Conservation (phyloP, 2,329 filamentous ascomycete genomes). For the Oidium heveae region DNA sequence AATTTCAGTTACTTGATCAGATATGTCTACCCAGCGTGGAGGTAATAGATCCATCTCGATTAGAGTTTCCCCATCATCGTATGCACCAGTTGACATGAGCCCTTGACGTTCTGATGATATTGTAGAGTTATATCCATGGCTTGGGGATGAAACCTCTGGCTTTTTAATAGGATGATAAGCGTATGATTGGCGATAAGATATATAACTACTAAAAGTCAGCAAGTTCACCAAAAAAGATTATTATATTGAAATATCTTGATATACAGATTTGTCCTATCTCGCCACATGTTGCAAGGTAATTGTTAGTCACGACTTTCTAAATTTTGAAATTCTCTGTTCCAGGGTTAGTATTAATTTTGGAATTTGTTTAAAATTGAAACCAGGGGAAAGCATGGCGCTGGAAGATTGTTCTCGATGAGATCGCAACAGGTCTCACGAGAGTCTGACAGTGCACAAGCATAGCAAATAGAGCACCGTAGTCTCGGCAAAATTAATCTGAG, state of each 20-base stretch:
- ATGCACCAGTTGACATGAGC: slow-evolving; percentile 57
- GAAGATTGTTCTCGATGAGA: too few relatives aligned
- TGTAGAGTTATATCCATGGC: slow-evolving; percentile 33
- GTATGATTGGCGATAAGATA: slow-evolving; percentile 97
- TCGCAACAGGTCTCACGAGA: too few relatives aligned
- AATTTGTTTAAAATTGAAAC: neutral
- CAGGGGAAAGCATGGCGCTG: neutral
- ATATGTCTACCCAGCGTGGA: slow-evolving; percentile 84
- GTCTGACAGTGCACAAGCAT: too few relatives aligned
- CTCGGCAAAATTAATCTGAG: too few relatives aligned
- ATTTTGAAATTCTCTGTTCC: neutral
- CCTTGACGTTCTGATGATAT: slow-evolving; percentile 46
- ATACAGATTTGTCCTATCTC: slow-evolving; percentile 96
- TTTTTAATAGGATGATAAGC: slow-evolving; percentile 81
- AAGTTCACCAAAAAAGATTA: slow-evolving; percentile 6
- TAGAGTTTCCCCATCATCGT: slow-evolving; percentile 76
- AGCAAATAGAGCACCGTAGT: too few relatives aligned
- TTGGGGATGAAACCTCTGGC: slow-evolving; percentile 30
- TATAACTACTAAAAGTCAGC: slow-evolving; percentile 38
- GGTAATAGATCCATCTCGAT: slow-evolving; percentile 97
- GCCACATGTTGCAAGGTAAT: slow-evolving; percentile 54
- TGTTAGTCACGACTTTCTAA: neutral
- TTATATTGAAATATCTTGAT: slow-evolving; percentile 10
- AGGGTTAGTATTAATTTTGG: neutral
- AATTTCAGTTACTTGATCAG: slow-evolving; percentile 73